Base-by-base conservation (phyloP, 2,329 filamentous ascomycete species). In the Coleophoma eucalyptorum region DNA sequence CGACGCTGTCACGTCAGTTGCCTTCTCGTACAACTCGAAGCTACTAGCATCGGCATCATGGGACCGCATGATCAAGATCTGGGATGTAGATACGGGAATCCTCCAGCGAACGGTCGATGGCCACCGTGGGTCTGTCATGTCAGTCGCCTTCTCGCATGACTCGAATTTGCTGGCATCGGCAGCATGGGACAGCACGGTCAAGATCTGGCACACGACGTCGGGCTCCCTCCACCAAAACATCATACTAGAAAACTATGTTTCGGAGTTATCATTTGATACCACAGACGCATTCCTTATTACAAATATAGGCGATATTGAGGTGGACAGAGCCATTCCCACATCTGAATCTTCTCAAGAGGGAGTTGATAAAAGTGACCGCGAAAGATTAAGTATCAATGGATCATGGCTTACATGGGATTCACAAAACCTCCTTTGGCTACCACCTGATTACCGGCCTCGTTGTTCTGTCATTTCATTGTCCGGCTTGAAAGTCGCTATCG, bases 61-160 rank as follows among this genome's bases (percentile, higher is more conserved):
- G 2, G 51, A 53, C 32, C 4, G 33, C 11, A 53, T 35, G 16
- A 15, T 51, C 8, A 15, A 26, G 32, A 11, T 51, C 31, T 53
- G 51, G 92, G 85, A 96, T 64, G 84, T 94, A 45, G 86, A 94
- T 61, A 94, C 87, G 0, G 90, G 90, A 43, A 78, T 91, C 64
- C 88, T 90, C 58, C 76, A 95, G 7, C 83, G 89, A 13, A 95
- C 90, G 0, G 76, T 97, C 10, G 76, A 72, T 16, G 92, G 92
- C 3, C 92, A 96, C 63, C 85, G 81, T 1, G 82, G 81, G 43
- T 89, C 89, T 12, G 89, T 97, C 52, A 82, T 48, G n/a, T n/a
- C n/a, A n/a, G n/a, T n/a, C 18, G 45, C 19, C 13, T 42, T 42
- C 19, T n/a, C 40, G 19, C 40, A 42, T 18, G 16, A 42, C 19